Evolutionary conservation across 2,329 filamentous ascomycete species (phyloP), one percentile per base, ranked within the genome.

Genomic region (Aspergillus sp.): DNA sequence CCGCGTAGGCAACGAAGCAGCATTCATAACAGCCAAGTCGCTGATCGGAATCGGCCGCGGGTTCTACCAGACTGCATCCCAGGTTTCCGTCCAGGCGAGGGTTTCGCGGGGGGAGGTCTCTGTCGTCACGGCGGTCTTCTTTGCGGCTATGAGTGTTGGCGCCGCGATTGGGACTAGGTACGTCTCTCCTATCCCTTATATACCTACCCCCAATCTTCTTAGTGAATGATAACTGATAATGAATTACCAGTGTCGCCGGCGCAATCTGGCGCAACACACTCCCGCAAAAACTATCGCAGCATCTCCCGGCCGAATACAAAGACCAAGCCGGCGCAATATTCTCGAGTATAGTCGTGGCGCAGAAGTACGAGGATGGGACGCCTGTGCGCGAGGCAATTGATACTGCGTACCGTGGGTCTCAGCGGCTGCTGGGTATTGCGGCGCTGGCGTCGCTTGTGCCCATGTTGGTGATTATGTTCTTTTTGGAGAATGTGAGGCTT

Each of bases 51-150:
- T 75, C 4, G 74, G 74, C 1, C 70, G 74, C 6, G 72, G 67
- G 1, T 73, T 74, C 39, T 72, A 71, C 43, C 68, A 70, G 58
- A 69, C 72, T 6, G 64, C 71, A 2, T 63, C 67, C 1, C 71
- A 75, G 30, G 69, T 74, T 12, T 70, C 70, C 0, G 70, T 75
- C 1, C 74, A 76, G n/a, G 73, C 71, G 0, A 62, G 70, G 4
- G 70, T 75, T 0, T 58, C 68, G 0, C 62, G 65, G 1, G 67
- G 73, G n/a, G 70, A 76, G 4, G 72, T 76, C 11, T 67, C 73
- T 0, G 71, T 76, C 8, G 74, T 70, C 1, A 76, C 73, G 0
- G 70, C 66, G 1, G 69, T 76, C 0, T 76, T 74, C 63, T 67
- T 68, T 22, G 71, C 73, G 0, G 67, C 71, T 0, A 73, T 74